Conservation (phyloP, 345 rosid species). For the Acer negundo region DNA sequence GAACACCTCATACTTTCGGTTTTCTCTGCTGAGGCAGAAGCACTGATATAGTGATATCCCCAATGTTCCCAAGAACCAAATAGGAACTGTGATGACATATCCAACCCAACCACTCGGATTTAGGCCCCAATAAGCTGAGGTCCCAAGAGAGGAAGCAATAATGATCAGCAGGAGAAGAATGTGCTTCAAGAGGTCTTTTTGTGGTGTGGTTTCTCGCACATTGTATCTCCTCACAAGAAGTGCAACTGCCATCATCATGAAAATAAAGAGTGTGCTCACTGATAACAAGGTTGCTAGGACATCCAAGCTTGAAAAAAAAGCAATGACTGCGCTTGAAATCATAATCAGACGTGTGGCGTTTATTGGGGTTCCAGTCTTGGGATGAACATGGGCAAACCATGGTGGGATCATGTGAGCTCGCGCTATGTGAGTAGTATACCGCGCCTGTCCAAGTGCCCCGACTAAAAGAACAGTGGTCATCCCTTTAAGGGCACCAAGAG, state of each 20-base stretch:
- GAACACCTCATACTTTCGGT: constrained; percentile 71
- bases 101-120: constrained; percentile 52
- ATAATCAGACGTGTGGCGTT: constrained; percentile 50
- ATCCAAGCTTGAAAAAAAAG: constrained; percentile 57
- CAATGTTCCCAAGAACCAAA: constrained; percentile 55
- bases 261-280: constrained; percentile 59
- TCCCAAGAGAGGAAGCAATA: constrained; percentile 55
- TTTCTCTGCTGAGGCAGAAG: constrained; percentile 55
- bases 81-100: constrained; percentile 49
- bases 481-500: constrained; percentile 73
- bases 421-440: constrained; percentile 61
- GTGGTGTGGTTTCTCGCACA: constrained; percentile 39
- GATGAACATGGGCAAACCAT: constrained; percentile 68
- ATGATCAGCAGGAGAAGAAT: constrained; percentile 39
- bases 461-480: constrained; percentile 69
- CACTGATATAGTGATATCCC: constrained; percentile 40
- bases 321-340: constrained; percentile 40
- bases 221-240: constrained; percentile 63
- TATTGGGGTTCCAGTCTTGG: constrained; percentile 57
- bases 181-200: constrained; percentile 39
- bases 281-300: constrained; percentile 47
- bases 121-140: constrained; percentile 61
- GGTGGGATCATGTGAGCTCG: constrained; percentile 75
- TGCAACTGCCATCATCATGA: constrained; percentile 66
- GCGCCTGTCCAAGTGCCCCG: constrained; percentile 55